Evolutionary conservation across 306 rosid species (phyloP).

Genomic region (Rosa multiflora): DNA sequence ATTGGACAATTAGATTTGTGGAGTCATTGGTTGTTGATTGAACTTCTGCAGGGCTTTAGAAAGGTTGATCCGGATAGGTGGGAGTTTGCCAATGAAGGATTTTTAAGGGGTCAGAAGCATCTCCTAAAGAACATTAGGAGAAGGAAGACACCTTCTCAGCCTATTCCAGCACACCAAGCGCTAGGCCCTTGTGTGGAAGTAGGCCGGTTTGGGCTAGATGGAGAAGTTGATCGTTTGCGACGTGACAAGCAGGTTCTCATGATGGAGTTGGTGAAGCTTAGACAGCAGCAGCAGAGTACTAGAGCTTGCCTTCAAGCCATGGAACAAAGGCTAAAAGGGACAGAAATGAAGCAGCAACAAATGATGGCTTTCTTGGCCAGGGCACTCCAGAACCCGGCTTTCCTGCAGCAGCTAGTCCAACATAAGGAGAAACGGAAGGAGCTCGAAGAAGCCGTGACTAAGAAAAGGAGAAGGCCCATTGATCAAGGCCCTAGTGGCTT

Average conservation of each 20-base stretch:
- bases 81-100: constrained; percentile 88
- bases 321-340: constrained; percentile 69
- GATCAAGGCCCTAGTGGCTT: constrained; percentile 40
- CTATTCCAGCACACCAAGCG: constrained; percentile 41
- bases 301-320: constrained; percentile 52
- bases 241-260: constrained; percentile 54
- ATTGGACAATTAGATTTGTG: constrained; percentile 12
- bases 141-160: constrained; percentile 54
- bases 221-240: constrained; percentile 58
- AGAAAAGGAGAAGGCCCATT: constrained; percentile 74
- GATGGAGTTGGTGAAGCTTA: constrained; percentile 74
- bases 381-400: constrained; percentile 69
- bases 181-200: constrained; percentile 46
- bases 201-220: constrained; percentile 48
- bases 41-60: constrained; percentile 71
- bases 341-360: constrained; percentile 70
- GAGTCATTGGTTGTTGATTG: constrained; percentile 18
- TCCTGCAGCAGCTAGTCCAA: constrained; percentile 55
- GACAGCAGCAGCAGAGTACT: constrained; percentile 67
- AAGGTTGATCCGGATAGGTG: constrained; percentile 78
- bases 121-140: constrained; percentile 67
- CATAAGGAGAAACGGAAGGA: constrained; percentile 57
- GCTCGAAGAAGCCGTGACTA: constrained; percentile 61
- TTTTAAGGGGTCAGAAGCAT: constrained; percentile 62
- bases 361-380: constrained; percentile 88